Evolutionary conservation across 805 yeast species (phyloP), one percentile per base, ranked within the genome.

Genomic region (Jamesozyma rosinii): DNA sequence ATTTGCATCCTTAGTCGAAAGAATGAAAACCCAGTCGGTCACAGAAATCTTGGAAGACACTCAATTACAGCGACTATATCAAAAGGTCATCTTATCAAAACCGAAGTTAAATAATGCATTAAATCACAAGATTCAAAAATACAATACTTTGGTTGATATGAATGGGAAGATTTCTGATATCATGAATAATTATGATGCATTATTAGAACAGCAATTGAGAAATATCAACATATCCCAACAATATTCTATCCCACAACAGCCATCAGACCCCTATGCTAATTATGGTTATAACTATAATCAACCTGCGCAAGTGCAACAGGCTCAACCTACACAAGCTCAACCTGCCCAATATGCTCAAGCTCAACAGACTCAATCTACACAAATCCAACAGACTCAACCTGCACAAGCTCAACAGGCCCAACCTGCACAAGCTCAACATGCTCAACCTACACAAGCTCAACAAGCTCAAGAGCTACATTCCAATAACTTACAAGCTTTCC

Each of bases 91-190:
- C 19, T 68, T 72, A 10, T 59, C 83, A 42, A 77, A 81, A 45
- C 92, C 95, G 3, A 86, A 82, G 52, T 59, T 86, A 36, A 79
- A 80, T 43, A 68, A 69, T 35, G 73, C 81, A 13, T 62, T 84
- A 26, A 70, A 76, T 37, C 75, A 72, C 24, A 69, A 85, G 2
- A 70, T 74, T 27, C 71, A 73, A 31, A 79, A 75, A 49, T 76
- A 86, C 53, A 90, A 86, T 41, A 61, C 65, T 18, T 72, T 80
- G 48, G 72, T 83, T 49, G 85, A 83, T 38, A 69, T 84, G 76
- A 86, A 83, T 63, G 75, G 82, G 38, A 86, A 88, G 54, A 73
- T 88, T 43, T 80, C 83, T 43, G 79, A 87, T 4, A 80, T 86
- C 27, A 75, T 79, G 55, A 73, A 82, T 47, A 67, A 82, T n/a